These are phyloP conservation scores for Cenchrus purpureus DNA, from an alignment of 176 grass and related monocot species.

Conservation along the genomic window DNA sequence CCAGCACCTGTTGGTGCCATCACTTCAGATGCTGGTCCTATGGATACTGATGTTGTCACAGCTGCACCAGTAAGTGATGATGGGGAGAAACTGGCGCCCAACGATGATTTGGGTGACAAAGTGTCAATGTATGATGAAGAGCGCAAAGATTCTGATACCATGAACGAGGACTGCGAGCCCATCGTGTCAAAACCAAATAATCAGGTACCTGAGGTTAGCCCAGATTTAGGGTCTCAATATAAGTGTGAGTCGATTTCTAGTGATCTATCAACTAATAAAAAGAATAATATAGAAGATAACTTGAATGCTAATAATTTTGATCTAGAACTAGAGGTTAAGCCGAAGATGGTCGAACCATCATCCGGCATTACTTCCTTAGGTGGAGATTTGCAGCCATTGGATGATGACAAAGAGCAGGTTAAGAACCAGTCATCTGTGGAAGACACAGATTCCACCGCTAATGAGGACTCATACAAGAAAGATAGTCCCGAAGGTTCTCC, in stretches of 20 bases:
- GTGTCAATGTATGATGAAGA: constrained; percentile 39
- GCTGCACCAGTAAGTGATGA: constrained; percentile 34
- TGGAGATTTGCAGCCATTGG: constrained; percentile 69
- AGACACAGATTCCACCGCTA: constrained; percentile 66
- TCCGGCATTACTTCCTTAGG: constrained; percentile 75
- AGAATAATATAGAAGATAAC: constrained; percentile 93
- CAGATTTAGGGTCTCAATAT: constrained; percentile 89
- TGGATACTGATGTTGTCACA: constrained; percentile 37
- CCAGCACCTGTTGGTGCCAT: constrained; percentile 29
- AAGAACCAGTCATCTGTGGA: constrained; percentile 77
- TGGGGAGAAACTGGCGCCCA: constrained; percentile 28
- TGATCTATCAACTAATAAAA: constrained; percentile 89
- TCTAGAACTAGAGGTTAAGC: constrained; percentile 99
- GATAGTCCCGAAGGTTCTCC: constrained; percentile 74
- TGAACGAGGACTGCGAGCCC: constrained; percentile 55
- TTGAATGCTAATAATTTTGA: constrained; percentile 99
- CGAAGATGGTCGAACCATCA: constrained; percentile 83
- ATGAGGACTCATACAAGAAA: constrained; percentile 68
- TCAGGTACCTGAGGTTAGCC: constrained; percentile 95
- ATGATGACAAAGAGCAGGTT: constrained; percentile 84
- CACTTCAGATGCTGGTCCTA: constrained; percentile 46
- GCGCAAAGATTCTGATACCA: constrained; percentile 42
- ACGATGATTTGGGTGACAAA: constrained; percentile 46
- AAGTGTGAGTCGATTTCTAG: constrained; percentile 95
- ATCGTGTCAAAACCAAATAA: constrained; percentile 56